These are phyloP conservation scores for Eragrostis curvula DNA, from an alignment of 176 grass and related monocot genomes.

Conservation along the genomic window DNA sequence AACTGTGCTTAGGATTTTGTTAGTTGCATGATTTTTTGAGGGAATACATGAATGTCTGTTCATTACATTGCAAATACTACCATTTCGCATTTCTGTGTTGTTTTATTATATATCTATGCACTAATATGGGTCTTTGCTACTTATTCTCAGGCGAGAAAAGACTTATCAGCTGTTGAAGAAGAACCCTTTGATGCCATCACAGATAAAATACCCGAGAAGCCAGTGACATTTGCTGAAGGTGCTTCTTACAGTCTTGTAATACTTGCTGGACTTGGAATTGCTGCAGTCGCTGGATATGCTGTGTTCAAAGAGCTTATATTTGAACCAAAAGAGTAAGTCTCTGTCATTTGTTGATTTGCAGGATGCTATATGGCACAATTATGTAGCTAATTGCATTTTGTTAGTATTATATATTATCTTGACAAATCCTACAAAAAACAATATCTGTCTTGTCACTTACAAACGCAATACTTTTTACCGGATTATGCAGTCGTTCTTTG, in stretches of 20 bases:
- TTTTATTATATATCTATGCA: constrained; percentile 16
- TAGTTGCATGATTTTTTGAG: constrained; percentile 5
- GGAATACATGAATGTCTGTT: constrained; percentile 13
- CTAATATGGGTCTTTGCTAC: not conserved
- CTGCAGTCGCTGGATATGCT: constrained; percentile 88
- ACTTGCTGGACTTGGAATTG: constrained; percentile 87
- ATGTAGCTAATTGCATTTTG: not conserved
- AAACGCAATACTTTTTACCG: not conserved
- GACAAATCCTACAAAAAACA: not conserved
- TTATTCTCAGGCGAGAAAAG: constrained; percentile 68
- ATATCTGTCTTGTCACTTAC: not conserved
- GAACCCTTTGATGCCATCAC: constrained; percentile 94
- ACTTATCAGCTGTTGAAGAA: constrained; percentile 80
- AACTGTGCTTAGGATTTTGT: constrained; percentile 10
- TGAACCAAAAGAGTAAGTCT: constrained; percentile 94
- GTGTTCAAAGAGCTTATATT: constrained; percentile 98
- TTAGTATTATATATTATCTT: not conserved
- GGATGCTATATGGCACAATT: constrained; percentile 17
- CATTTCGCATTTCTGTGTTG: constrained; percentile 18
- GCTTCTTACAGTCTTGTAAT: constrained; percentile 93
- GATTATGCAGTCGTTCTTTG: not conserved
- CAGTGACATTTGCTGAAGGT: constrained; percentile 87
- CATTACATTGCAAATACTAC: not conserved
- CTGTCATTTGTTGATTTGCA: constrained; percentile 21
- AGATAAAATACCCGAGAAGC: constrained; percentile 96